Percentiles rank a stretch among this genome's conserved stretches.
Conservation (phyloP, 345 rosid species). For the Eucalyptus tenuipes region DNA sequence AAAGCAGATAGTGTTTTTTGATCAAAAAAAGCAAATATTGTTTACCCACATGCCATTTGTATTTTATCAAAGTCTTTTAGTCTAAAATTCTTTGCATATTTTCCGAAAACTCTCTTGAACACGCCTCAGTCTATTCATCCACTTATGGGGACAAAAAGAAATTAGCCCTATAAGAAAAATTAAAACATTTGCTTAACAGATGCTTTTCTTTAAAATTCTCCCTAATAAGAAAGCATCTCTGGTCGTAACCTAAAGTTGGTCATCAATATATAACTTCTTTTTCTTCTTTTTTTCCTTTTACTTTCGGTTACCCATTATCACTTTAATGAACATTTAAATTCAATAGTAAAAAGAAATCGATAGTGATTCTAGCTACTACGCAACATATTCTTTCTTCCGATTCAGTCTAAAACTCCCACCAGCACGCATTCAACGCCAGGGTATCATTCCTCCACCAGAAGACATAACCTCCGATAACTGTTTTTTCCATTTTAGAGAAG, state of each 20-base stretch:
- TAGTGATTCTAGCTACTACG: neutral
- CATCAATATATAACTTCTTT: no score
- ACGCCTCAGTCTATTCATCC: neutral
- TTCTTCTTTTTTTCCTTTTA: neutral
- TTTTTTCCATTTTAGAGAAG: neutral
- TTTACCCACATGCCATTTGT: neutral
- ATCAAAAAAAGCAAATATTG: no score
- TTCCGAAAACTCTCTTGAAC: neutral
- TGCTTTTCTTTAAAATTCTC: neutral
- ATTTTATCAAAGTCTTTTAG: neutral
- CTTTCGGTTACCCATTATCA: neutral
- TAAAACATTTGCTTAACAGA: neutral
- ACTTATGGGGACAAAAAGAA: neutral
- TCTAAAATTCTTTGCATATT: accelerated
- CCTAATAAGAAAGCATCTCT: neutral
- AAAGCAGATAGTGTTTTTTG: neutral
- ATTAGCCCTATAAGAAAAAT: neutral
- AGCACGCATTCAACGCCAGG: neutral
- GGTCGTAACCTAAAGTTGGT: neutral
- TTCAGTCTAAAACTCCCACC: neutral
- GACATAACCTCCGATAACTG: neutral
- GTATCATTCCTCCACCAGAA: neutral
- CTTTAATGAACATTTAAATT: neutral
- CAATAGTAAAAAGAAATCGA: neutral
- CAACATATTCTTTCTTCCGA: neutral